Evolutionary conservation across 345 rosid genomes (phyloP), one percentile per base, ranked within the genome.

Genomic region (Camelina laxa): DNA sequence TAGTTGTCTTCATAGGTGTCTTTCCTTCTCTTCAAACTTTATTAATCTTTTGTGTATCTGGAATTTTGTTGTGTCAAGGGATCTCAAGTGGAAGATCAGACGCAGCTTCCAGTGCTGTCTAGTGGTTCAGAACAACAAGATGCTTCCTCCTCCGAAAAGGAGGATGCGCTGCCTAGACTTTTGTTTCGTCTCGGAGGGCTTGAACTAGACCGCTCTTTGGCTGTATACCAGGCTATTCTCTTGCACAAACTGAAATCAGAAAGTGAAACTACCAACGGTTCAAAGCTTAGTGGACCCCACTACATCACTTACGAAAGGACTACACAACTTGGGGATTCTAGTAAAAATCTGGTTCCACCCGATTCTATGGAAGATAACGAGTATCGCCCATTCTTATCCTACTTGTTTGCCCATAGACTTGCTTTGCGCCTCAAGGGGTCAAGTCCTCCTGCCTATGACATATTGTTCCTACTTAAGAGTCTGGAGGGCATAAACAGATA

Each of bases 221-320:
- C 96, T 13, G 60, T 94, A 20, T 94, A 87, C 81, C 98, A 94
- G 79, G 93, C 89, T 61, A 80, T 94, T 74, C 86, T 94, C 77
- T 90, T 81, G 70, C 92, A 85, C 72, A 82, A 80, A 78, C 70
- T 91, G 22, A 86, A 81, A 80, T 81, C 85, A 56, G 89, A 82
- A 63, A 75, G 35, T 57, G 96, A 88, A 70, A 72, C 78, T n/a
- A 72, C 79, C 62, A 54, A 75, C 6, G 76, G 84, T 55, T 54
- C 84, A 14, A 88, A 83, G 74, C 56, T 90, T 89, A 85, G 81
- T 81, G 90, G 80, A 78, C 75, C 82, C 21, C 85, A 86, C 81
- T 82, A 80, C 36, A 49, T 94, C 72, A 88, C 87, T 56, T 94
- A 87, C 50, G 83, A 82, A 84, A 79, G 73, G 51, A 86, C 85